A percentile compares a stretch with the other conserved stretches of the same genome.
phyloP scores from a whole-genome alignment of 768 basidiomycete genomes.

The Cyathus striatus region DNA sequence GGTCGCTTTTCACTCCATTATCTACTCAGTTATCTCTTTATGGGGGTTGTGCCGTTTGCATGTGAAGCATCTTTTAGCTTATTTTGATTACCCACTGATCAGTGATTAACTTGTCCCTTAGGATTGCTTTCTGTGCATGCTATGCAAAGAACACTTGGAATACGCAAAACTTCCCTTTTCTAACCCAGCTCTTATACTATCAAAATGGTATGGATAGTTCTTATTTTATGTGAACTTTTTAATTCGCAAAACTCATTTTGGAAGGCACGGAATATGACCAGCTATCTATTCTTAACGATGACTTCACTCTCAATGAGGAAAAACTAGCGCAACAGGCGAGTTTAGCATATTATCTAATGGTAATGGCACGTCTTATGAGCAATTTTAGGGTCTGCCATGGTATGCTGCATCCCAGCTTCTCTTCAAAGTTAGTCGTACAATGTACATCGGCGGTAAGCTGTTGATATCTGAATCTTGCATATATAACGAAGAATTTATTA shows the following conservation, averaged over 20 bases:
- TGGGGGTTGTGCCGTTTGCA: conserved; percentile 38
- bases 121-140: conserved; percentile 33
- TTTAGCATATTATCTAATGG: background rate
- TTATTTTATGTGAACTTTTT: background rate
- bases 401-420: conserved; percentile 39
- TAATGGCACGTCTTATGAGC: background rate
- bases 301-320: conserved; percentile 41
- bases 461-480: background rate
- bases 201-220: conserved; percentile 32
- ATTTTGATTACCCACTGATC: conserved; percentile 4
- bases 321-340: conserved; percentile 31
- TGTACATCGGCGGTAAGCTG: conserved; percentile 29
- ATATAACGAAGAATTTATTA: background rate
- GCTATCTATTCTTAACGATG: conserved; percentile 39
- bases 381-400: conserved; percentile 28
- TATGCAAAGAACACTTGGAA: conserved; percentile 48
- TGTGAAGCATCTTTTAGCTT: conserved; percentile 22
- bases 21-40: conserved; percentile 39
- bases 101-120: conserved; percentile 5
- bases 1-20: conserved; percentile 37
- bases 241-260: background rate
- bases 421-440: conserved; percentile 28
- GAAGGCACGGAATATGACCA: conserved; percentile 47
- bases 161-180: conserved; percentile 51
- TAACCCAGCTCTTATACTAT: conserved; percentile 42